Evolutionary conservation across 2,329 filamentous ascomycete genomes (phyloP).

Genomic region (Trichoderma cornu-damae): DNA sequence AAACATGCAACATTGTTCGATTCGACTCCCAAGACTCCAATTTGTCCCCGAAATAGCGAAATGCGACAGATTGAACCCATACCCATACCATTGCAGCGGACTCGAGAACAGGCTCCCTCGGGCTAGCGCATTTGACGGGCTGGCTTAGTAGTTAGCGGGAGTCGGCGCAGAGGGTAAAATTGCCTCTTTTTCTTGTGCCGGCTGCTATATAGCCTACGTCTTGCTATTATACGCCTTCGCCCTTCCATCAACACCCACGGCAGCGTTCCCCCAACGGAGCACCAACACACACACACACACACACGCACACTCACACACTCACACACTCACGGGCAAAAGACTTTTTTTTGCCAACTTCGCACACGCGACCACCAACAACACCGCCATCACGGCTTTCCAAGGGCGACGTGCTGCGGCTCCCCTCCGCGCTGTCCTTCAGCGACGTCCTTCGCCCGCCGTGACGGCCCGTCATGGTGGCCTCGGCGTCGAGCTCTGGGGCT

Average conservation of each 20-base stretch:
- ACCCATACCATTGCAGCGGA: neutral
- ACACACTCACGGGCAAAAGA: neutral
- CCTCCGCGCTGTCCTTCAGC: neutral
- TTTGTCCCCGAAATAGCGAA: too few relatives aligned
- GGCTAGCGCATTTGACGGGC: neutral
- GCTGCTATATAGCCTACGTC: too few relatives aligned
- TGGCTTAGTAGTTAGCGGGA: neutral
- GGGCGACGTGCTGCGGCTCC: neutral
- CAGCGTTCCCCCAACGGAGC: too few relatives aligned
- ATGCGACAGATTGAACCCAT: too few relatives aligned
- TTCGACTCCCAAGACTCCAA: too few relatives aligned
- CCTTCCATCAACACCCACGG: neutral
- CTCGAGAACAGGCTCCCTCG: neutral
- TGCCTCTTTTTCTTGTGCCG: slow-evolving; percentile 1
- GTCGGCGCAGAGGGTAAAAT: neutral
- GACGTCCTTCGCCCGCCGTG: neutral
- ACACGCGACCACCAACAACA: neutral
- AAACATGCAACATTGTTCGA: too few relatives aligned
- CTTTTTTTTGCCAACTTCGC: neutral
- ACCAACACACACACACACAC: slow-evolving; percentile 3
- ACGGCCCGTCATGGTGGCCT: slow-evolving; percentile 9
- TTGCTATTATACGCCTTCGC: neutral
- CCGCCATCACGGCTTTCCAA: neutral
- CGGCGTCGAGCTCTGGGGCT: slow-evolving; percentile 10
- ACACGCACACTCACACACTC: neutral